Evolutionary conservation across 805 yeast species (phyloP).

Genomic region (Candida silvicultrix): DNA sequence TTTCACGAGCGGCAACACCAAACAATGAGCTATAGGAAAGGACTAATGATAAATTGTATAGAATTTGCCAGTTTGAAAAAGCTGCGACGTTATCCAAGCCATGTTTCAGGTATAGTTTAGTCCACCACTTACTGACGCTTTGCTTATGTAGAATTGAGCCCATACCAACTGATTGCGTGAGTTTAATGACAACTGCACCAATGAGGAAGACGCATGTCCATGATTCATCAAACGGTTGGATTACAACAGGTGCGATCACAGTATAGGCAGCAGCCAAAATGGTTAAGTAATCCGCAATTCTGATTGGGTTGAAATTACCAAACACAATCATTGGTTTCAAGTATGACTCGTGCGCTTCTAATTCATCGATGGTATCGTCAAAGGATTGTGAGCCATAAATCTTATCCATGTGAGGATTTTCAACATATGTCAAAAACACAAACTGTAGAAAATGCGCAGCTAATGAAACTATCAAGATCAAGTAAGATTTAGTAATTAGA

Average conservation of each 20-base stretch:
- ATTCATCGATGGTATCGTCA: slow-evolving; percentile 27
- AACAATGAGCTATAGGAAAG: slow-evolving; percentile 51
- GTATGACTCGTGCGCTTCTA: slow-evolving; percentile 31
- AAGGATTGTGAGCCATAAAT: slow-evolving; percentile 49
- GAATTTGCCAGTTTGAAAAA: slow-evolving; percentile 64
- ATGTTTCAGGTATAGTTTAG: slow-evolving; percentile 55
- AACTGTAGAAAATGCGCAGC: slow-evolving; percentile 76
- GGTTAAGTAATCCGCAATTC: slow-evolving; percentile 58
- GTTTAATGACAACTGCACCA: slow-evolving; percentile 36
- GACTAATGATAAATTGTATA: slow-evolving; percentile 47
- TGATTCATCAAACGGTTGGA: slow-evolving; percentile 20
- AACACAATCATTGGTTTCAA: slow-evolving; percentile 56
- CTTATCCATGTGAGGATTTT: slow-evolving; percentile 82
- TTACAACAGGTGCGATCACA: slow-evolving; percentile 34
- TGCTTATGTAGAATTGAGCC: slow-evolving; percentile 50
- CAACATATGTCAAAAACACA: slow-evolving; percentile 66
- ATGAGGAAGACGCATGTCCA: slow-evolving; percentile 24
- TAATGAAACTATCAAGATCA: slow-evolving; percentile 61
- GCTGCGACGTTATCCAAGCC: slow-evolving; percentile 62
- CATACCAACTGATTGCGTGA: slow-evolving; percentile 44
- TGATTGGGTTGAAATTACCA: slow-evolving; percentile 53
- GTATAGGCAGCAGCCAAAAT: slow-evolving; percentile 34
- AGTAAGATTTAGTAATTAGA: slow-evolving; percentile 65
- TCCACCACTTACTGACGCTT: slow-evolving; percentile 54
- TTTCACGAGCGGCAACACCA: slow-evolving; percentile 29